phyloP scores from a whole-genome alignment of 2,329 filamentous ascomycete species.

The Fusarium burgessii region DNA sequence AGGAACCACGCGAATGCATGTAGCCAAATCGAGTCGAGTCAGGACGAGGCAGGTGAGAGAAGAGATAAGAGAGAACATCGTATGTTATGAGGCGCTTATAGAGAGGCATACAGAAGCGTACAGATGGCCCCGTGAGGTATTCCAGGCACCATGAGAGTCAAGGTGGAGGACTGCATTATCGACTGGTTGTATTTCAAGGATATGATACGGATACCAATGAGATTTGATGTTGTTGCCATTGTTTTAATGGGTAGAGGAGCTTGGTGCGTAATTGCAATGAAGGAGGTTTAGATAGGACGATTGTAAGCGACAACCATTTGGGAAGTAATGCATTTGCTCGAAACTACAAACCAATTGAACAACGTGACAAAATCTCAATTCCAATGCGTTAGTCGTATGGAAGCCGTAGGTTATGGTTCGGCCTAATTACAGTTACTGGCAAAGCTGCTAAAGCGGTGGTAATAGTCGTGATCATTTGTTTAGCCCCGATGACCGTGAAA shows the following conservation, averaged over 20 bases:
- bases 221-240: not conserved
- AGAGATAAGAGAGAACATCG: constrained; percentile 24
- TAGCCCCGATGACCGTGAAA: not conserved
- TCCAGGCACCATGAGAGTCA: not conserved
- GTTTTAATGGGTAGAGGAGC: not conserved
- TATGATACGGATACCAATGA: not conserved
- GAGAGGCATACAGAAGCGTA: not conserved
- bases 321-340: not conserved
- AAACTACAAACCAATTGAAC: not conserved
- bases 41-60: constrained; percentile 16
- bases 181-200: not conserved
- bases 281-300: not conserved
- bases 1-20: constrained; percentile 29
- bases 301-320: not conserved
- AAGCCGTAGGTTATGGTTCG: not conserved
- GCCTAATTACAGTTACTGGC: not conserved
- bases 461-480: not conserved
- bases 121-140: not conserved
- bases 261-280: not conserved
- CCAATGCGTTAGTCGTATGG: not conserved
- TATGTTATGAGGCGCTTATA: not conserved
- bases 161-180: not conserved
- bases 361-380: not conserved
- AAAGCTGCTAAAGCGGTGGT: not conserved
- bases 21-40: constrained; percentile 13